Conservation (phyloP, 192 early-diverging fungal genomes). For the Rhizophagus prolifer region DNA sequence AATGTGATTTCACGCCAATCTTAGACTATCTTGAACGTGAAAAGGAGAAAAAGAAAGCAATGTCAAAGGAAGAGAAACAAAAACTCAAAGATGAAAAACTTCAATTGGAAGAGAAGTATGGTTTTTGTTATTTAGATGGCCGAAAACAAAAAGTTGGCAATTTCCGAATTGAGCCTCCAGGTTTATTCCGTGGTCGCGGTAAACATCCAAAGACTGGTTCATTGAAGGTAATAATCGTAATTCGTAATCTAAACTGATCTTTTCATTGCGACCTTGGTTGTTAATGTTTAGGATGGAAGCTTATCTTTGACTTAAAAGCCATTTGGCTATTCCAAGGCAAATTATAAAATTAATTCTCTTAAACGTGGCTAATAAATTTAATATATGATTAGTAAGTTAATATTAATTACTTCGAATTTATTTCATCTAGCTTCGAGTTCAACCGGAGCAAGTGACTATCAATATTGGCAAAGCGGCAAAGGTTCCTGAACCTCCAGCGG, state of each 20-base stretch:
- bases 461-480: slow-evolving; percentile 79
- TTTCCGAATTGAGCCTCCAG: slow-evolving; percentile 95
- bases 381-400: not conserved
- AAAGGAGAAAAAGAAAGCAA: slow-evolving; percentile 76
- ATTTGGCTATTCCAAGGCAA: slow-evolving; percentile 1
- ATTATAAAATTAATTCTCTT: not conserved
- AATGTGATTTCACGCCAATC: slow-evolving; percentile 90
- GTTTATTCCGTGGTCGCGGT: slow-evolving; percentile 95
- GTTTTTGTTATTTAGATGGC: slow-evolving; percentile 76
- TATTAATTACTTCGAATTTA: not conserved
- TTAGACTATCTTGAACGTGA: slow-evolving; percentile 72
- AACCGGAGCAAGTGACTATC: slow-evolving; percentile 90
- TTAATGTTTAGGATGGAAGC: too few species aligned
- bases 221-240: slow-evolving; percentile 63
- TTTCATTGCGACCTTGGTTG: too few species aligned
- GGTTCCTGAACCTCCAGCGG: slow-evolving; percentile 80
- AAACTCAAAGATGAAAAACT: slow-evolving; percentile 70
- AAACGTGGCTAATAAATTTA: too few species aligned
- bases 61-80: slow-evolving; percentile 91
- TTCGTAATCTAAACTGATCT: not conserved
- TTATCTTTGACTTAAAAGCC: not conserved
- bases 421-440: slow-evolving; percentile 66
- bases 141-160: slow-evolving; percentile 97
- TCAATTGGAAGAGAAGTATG: slow-evolving; percentile 74
- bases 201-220: slow-evolving; percentile 92